Percentiles rank a stretch among this genome's conserved stretches.
phyloP scores from a whole-genome alignment of 805 yeast species.

The Hanseniaspora pseudoguilliermondii region DNA sequence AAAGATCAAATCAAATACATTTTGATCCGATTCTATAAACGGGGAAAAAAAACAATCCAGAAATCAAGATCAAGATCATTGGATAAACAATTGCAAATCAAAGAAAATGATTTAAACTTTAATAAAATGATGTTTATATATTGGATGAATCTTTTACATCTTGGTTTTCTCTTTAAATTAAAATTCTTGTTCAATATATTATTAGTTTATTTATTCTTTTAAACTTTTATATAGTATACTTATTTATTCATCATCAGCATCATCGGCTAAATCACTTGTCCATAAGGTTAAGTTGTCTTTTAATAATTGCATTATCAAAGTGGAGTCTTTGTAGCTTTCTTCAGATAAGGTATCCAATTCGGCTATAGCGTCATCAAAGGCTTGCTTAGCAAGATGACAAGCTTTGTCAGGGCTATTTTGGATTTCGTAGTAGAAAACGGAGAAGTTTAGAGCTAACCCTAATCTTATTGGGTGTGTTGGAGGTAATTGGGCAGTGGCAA shows the following conservation, averaged over 20 bases:
- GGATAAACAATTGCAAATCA: too few relatives aligned
- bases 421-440: constrained; percentile 96
- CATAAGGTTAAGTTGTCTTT: constrained; percentile 97
- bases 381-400: constrained; percentile 96
- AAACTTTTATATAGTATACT: not conserved
- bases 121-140: too few relatives aligned
- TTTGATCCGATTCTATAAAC: too few relatives aligned
- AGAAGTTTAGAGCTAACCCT: constrained; percentile 94
- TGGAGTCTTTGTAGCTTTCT: constrained; percentile 96
- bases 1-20: too few relatives aligned
- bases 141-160: too few relatives aligned
- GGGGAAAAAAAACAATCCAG: too few relatives aligned
- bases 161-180: too few relatives aligned
- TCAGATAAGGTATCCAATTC: constrained; percentile 95
- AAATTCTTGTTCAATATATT: too few relatives aligned
- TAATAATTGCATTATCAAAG: constrained; percentile 95
- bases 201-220: too few relatives aligned
- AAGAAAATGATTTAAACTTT: too few relatives aligned
- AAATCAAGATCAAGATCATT: too few relatives aligned
- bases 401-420: constrained; percentile 98
- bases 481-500: constrained; percentile 90
- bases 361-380: constrained; percentile 97
- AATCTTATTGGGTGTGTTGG: constrained; percentile 98
- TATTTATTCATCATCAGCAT: constrained; percentile 22
- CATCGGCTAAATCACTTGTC: constrained; percentile 61